These are phyloP conservation scores for Ramalina peruviana DNA, from an alignment of 495 filamentous ascomycete genomes.

Conservation along the genomic window DNA sequence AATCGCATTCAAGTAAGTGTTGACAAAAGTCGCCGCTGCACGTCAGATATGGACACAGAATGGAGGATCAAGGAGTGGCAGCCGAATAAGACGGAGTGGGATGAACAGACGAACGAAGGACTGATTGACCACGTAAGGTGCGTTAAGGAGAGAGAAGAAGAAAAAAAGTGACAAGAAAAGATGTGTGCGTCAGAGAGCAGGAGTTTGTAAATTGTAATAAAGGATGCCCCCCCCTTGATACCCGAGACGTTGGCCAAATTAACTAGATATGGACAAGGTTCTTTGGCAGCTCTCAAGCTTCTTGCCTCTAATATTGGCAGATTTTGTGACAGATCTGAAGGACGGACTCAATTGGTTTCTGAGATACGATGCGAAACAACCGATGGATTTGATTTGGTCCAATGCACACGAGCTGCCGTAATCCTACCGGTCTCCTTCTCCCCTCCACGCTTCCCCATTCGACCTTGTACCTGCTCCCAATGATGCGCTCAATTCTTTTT, in stretches of 20 bases:
- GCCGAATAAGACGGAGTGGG: no score
- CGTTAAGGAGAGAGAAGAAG: background rate
- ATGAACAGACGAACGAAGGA: no score
- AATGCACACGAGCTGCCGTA: no score
- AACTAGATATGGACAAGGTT: background rate
- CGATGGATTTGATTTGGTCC: no score
- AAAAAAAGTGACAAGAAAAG: background rate
- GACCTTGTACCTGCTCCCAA: no score
- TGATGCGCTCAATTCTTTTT: no score
- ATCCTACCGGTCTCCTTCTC: no score
- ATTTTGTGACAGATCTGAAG: background rate
- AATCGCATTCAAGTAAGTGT: background rate
- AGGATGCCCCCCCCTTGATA: slow-evolving; percentile 2
- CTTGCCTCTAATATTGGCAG: background rate
- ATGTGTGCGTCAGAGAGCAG: background rate
- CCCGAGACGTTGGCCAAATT: slow-evolving; percentile 1
- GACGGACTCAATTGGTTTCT: background rate
- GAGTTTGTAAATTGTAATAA: background rate
- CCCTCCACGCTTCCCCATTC: no score
- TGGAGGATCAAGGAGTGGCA: no score
- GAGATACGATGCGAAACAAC: no score
- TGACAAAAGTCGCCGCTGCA: slow-evolving; percentile 4
- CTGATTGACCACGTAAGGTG: background rate
- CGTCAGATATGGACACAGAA: background rate
- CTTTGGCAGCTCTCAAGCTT: background rate